Evolutionary conservation across 495 filamentous ascomycete genomes (phyloP).

Genomic region (Penicillium manginii): DNA sequence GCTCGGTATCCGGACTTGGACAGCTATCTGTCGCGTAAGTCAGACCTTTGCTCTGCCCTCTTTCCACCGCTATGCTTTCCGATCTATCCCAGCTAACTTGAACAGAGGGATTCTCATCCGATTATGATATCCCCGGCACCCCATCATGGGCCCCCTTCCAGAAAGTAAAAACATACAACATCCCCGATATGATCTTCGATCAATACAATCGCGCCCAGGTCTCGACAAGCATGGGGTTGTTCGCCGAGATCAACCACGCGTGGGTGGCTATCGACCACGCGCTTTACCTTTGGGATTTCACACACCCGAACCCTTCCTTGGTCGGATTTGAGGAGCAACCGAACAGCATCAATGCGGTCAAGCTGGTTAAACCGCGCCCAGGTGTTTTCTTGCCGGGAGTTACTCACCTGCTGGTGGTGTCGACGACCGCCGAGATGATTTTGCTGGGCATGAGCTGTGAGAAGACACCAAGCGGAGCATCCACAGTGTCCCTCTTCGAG

Average conservation of each 20-base stretch:
- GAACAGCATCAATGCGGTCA: slow-evolving; percentile 83
- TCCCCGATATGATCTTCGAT: slow-evolving; percentile 86
- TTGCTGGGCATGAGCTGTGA: slow-evolving; percentile 77
- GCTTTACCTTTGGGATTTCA: slow-evolving; percentile 98
- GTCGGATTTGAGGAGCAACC: slow-evolving; percentile 89
- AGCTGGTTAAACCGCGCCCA: slow-evolving; percentile 73
- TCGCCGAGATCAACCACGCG: slow-evolving; percentile 89
- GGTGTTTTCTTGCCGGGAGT: slow-evolving; percentile 86
- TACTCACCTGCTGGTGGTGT: slow-evolving; percentile 83
- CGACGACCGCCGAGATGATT: slow-evolving; percentile 80
- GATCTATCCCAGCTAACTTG: slow-evolving; percentile 11
- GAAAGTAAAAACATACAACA: slow-evolving; percentile 75
- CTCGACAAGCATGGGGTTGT: slow-evolving; percentile 86
- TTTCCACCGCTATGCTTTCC: background rate
- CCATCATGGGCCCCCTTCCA: slow-evolving; percentile 88
- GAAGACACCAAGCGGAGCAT: slow-evolving; percentile 62
- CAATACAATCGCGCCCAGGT: slow-evolving; percentile 85
- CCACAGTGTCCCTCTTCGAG: slow-evolving; percentile 74
- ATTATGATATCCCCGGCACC: slow-evolving; percentile 75
- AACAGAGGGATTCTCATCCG: slow-evolving; percentile 81
- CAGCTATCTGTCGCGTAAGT: slow-evolving; percentile 85
- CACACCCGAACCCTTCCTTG: slow-evolving; percentile 80
- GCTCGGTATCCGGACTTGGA: slow-evolving; percentile 87
- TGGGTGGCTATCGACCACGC: slow-evolving; percentile 96
- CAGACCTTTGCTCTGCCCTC: background rate